Conservation (phyloP, 2,329 filamentous ascomycete genomes). For the Stagonosporopsis rhizophila region DNA sequence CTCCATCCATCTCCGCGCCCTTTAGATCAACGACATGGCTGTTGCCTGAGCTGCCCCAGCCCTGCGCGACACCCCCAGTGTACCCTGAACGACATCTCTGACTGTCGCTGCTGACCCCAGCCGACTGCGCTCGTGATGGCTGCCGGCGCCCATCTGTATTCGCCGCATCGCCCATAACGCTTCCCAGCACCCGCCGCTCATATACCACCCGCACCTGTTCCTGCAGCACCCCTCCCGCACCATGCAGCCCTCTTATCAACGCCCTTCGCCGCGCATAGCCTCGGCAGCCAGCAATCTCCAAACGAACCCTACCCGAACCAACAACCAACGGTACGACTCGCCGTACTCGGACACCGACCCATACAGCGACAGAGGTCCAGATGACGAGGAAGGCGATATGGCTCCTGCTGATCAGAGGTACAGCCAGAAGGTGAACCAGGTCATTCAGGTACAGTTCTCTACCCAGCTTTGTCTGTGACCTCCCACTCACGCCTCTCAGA, state of each 20-base stretch:
- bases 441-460: conserved; percentile 75
- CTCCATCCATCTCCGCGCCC: conserved; percentile 32
- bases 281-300: conserved; percentile 76
- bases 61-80: conserved; percentile 25
- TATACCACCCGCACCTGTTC: conserved; percentile 22
- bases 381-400: conserved; percentile 58
- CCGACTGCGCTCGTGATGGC: conserved; percentile 49
- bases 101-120: conserved; percentile 31
- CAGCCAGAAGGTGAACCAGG: conserved; percentile 79
- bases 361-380: conserved; percentile 58
- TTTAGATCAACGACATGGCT: conserved; percentile 41
- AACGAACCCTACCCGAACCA: conserved; percentile 73
- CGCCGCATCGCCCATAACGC: conserved; percentile 44
- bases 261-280: conserved; percentile 73
- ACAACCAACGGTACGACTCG: conserved; percentile 75
- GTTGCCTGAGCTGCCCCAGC: conserved; percentile 44
- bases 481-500: conserved; percentile 60
- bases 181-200: conserved; percentile 19
- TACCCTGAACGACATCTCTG: conserved; percentile 30
- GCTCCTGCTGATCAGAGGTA: conserved; percentile 44
- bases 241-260: conserved; percentile 86
- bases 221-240: conserved; percentile 42
- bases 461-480: not conserved
- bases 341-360: conserved; percentile 60
- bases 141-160: conserved; percentile 43